These are phyloP conservation scores for Wickerhamiella sorbophila DNA, from an alignment of 805 yeast genomes.

Conservation along the genomic window DNA sequence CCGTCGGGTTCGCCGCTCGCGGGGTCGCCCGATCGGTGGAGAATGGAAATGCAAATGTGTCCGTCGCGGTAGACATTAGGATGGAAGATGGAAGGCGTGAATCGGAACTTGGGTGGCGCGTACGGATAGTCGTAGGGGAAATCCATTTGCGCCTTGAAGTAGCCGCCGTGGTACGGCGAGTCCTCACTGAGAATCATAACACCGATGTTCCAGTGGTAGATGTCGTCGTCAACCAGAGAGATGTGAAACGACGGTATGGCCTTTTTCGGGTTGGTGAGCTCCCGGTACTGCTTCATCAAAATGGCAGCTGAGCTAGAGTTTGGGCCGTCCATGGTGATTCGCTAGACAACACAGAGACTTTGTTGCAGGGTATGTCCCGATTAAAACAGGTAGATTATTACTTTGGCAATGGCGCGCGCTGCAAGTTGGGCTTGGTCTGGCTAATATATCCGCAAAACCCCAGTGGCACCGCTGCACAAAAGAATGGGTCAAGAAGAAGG, in stretches of 20 bases:
- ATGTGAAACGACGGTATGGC: slow-evolving; percentile 58
- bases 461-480: background rate
- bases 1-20: slow-evolving; percentile 83
- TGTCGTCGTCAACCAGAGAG: slow-evolving; percentile 38
- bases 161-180: slow-evolving; percentile 87
- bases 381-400: no score
- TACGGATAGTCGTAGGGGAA: slow-evolving; percentile 88
- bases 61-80: slow-evolving; percentile 95
- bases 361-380: no score
- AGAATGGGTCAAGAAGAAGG: background rate
- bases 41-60: slow-evolving; percentile 77
- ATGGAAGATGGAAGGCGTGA: slow-evolving; percentile 86
- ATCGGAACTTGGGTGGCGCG: slow-evolving; percentile 82
- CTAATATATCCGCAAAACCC: no score
- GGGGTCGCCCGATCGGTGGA: slow-evolving; percentile 84
- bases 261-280: slow-evolving; percentile 82
- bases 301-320: slow-evolving; percentile 51
- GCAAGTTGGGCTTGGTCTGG: no score
- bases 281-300: slow-evolving; percentile 83
- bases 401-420: no score
- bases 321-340: slow-evolving; percentile 11
- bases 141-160: slow-evolving; percentile 82
- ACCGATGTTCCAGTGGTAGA: slow-evolving; percentile 68
- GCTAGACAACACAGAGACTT: no score
- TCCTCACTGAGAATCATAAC: slow-evolving; percentile 84